Evolutionary conservation across 371 early-diverging fungal genomes (phyloP), one percentile per base, ranked within the genome.

Genomic region (Actinomortierella wolfii): DNA sequence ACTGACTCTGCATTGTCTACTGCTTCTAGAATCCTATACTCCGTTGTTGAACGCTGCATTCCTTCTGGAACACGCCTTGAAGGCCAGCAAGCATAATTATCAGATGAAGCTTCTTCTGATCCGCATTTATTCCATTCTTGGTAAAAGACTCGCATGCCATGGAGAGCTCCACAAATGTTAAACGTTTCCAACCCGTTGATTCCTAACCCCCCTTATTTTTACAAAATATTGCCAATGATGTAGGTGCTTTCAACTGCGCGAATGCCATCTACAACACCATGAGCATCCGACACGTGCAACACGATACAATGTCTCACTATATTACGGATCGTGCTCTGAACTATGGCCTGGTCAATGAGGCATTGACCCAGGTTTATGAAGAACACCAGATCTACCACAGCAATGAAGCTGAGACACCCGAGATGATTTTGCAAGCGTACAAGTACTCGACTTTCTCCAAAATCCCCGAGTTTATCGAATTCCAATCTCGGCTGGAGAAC

Each of bases 201-300:
- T 3, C 14, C 44, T 46, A 28, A 13, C n/a, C n/a, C 18, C 26
- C 6, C 44, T 49, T 17, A n/a, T 53, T 52, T 57, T 44, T 56
- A 28, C 26, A 24, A 18, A n/a, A 15, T n/a, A 50, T 51, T 26
- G 25, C 41, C 23, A 11, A 15, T 29, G n/a, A n/a, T 45, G 26
- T 41, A 83, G 92, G 92, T 26, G 87, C 84, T 20, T 84, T 79
- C 61, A 77, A 81, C 24, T 89, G 89, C 13, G 85, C 93, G 0
- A 67, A 83, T 25, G 83, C 82, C 17, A 81, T 92, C 54, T 90
- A 86, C 69, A 78, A 75, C 49, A 83, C 89, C 0, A 84, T 97
- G 83, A 89, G 90, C 58, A 88, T 96, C 74, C 96, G 96, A 77
- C 89, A 95, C 63, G 85, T 96, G 26, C 93, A 95, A 76, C 81